Base-by-base conservation (phyloP, 1,284 basidiomycete species). In the Austroboletus novae-zelandiae region DNA sequence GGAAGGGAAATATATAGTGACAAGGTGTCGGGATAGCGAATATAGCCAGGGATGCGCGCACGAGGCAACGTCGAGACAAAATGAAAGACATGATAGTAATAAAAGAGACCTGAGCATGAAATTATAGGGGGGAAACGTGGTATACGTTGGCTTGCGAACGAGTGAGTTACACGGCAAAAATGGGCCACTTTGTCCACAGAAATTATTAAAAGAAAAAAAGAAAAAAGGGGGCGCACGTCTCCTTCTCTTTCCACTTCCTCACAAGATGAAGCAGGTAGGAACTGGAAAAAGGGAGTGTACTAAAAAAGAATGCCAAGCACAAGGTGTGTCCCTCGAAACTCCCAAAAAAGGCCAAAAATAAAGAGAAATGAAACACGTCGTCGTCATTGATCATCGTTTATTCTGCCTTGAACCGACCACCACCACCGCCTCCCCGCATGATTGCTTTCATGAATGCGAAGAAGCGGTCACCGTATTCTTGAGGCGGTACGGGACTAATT, bases 401-500 rank as follows among this genome's bases (percentile, higher is more conserved):
- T 49, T 79, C 76, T 17, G 71, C 55, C 61, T 83, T 83, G 71
- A 90, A 90, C 53, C 74, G 74, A 53, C 73, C 72, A 13, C 77
- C 83, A 13, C 85, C 85, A 49, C 81, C 89, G 2, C 91, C 91
- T 31, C 87, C 86, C 9, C 88, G 83, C 85, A 95, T 92, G 61
- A 92, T 81, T 11, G 89, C 88, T 65, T 84, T 82, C 78, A 97
- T 84, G 67, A 97, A 97, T 40, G 80, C 64, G 63, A 94, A 82
- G 77, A 98, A 97, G 35, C 94, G 83, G 36, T 89, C 81, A 2
- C 83, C 88, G 63, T 98, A 98, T 57, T 94, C 87, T 13, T 71
- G 61, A 0, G 94, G 91, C 5, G 89, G 86, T 1, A 97, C 91
- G 9, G 94, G 92, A 53, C 91, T 95, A 60, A 98, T 97, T 65